phyloP scores from a whole-genome alignment of 176 grass and related monocot genomes.

The Oryza longistaminata region DNA sequence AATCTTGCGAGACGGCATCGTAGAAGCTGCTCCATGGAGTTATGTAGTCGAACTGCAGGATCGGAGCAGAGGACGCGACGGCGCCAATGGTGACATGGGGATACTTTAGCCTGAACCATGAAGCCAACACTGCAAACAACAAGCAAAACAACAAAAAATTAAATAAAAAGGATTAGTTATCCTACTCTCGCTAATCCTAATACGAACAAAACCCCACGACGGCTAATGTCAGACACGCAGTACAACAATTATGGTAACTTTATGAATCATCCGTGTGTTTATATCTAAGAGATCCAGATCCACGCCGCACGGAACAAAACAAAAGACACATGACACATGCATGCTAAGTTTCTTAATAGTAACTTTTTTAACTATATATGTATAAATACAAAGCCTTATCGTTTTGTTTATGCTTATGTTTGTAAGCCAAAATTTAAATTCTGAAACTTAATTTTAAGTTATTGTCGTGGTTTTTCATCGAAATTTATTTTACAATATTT shows the following conservation, averaged over 20 bases:
- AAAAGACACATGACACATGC: background rate
- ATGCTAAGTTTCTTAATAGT: too few species aligned
- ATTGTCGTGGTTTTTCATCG: too few species aligned
- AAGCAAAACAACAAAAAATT: background rate
- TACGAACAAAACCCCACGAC: background rate
- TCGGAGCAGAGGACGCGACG: slow-evolving; percentile 79
- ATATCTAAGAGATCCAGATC: background rate
- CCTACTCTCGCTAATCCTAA: background rate
- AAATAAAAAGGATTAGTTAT: slow-evolving; percentile 1
- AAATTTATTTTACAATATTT: too few species aligned
- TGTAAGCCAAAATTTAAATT: too few species aligned
- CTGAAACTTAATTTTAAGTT: too few species aligned
- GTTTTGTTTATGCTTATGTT: too few species aligned
- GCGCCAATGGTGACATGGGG: slow-evolving; percentile 90
- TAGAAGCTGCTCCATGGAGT: slow-evolving; percentile 81
- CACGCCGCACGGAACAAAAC: background rate
- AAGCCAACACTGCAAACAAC: slow-evolving; percentile 66
- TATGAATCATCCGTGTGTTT: too few species aligned
- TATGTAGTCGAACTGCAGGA: slow-evolving; percentile 86
- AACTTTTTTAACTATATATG: too few species aligned
- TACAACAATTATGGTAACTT: background rate
- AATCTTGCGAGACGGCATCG: slow-evolving; percentile 79
- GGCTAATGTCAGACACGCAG: too few species aligned
- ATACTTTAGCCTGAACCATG: slow-evolving; percentile 98
- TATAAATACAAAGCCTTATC: too few species aligned